Percentiles rank a stretch among this genome's conserved stretches.
phyloP scores from a whole-genome alignment of 2,329 filamentous ascomycete species.

The Phaeosphaeria sp. region DNA sequence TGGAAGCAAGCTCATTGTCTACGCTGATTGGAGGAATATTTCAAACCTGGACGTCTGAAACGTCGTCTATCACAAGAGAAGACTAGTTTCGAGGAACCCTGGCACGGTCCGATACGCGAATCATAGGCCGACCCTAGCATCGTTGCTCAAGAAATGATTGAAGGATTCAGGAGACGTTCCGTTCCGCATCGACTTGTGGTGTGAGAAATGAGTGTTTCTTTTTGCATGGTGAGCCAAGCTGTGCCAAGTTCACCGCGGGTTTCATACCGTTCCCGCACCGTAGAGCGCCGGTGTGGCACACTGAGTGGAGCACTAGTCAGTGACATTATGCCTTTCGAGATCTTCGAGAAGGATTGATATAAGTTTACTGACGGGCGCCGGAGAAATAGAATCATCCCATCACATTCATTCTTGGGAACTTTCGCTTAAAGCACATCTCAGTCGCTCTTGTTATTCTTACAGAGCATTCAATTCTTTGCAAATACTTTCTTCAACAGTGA shows the following conservation, averaged over 20 bases:
- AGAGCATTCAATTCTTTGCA: constrained; percentile 25
- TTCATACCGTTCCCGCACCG: constrained; percentile 12
- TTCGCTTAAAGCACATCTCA: constrained; percentile 33
- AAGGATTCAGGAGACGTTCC: neutral
- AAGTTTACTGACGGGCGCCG: constrained; percentile 13
- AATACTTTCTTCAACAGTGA: constrained; percentile 19
- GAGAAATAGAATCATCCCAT: constrained; percentile 13
- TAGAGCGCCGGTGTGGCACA: constrained; percentile 12
- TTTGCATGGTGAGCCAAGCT: neutral
- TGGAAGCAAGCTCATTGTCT: neutral
- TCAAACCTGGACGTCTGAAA: constrained; percentile 8
- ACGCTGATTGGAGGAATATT: constrained; percentile 2
- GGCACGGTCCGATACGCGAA: constrained; percentile 4
- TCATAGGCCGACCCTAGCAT: neutral
- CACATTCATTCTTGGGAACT: constrained; percentile 18
- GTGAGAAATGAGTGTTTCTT: neutral
- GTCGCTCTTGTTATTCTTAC: constrained; percentile 21
- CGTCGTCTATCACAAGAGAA: neutral
- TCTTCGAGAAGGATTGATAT: constrained; percentile 8
- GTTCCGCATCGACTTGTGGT: neutral
- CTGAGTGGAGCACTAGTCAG: constrained; percentile 7
- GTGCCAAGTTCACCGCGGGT: constrained; percentile 8
- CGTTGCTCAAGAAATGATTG: neutral
- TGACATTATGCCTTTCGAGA: neutral
- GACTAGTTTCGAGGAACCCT: neutral